Conservation (phyloP, 1,139 yeast genomes). For the Geotrichum bryndzae region DNA sequence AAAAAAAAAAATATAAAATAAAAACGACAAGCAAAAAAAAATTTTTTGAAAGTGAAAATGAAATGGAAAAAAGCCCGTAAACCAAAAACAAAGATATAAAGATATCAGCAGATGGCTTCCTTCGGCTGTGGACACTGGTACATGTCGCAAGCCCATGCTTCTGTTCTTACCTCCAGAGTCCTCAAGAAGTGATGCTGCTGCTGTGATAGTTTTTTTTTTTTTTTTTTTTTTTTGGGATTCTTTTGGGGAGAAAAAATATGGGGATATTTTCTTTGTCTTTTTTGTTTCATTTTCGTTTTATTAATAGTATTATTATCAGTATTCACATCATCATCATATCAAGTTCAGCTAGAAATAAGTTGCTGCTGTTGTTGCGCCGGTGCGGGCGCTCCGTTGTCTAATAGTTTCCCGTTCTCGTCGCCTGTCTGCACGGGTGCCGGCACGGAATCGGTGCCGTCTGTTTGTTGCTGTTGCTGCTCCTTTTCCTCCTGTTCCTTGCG, state of each 20-base stretch:
- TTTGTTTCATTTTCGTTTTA: not conserved
- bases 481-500: conserved; percentile 40
- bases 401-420: not conserved
- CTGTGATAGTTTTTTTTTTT: not conserved
- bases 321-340: not conserved
- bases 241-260: not conserved
- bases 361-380: conserved; percentile 2
- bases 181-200: not conserved
- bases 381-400: not conserved
- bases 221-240: no score
- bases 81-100: not conserved
- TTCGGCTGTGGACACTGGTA: not conserved
- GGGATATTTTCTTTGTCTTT: not conserved
- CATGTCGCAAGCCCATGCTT: not conserved
- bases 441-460: not conserved
- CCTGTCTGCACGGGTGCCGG: not conserved
- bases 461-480: not conserved
- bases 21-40: no score
- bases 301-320: not conserved
- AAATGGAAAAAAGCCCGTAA: not conserved
- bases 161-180: not conserved
- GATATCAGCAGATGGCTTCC: not conserved
- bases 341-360: not conserved
- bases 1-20: no score
- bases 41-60: no score